A percentile compares a stretch with the other conserved stretches of the same genome.
These are phyloP conservation scores for Lentinula aciculospora DNA, from an alignment of 768 basidiomycete genomes.

Conservation along the genomic window DNA sequence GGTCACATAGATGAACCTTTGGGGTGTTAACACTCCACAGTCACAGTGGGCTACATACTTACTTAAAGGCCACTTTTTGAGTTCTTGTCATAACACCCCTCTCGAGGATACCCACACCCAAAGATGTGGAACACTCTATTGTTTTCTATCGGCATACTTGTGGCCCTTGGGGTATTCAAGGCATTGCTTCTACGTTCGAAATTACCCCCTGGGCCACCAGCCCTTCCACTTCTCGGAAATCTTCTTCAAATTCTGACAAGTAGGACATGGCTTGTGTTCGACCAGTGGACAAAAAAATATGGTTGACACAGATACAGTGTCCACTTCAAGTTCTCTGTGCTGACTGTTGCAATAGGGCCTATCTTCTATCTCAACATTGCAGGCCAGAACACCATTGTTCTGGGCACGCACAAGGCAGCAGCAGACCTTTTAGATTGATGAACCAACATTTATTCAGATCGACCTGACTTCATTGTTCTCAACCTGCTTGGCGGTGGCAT, in stretches of 20 bases:
- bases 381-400: not conserved
- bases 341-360: not conserved
- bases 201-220: slow-evolving; percentile 31
- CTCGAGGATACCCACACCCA: too few relatives aligned
- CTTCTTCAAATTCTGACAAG: slow-evolving; percentile 22
- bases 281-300: slow-evolving; percentile 25
- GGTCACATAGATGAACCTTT: too few relatives aligned
- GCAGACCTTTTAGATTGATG: slow-evolving; percentile 1
- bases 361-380: slow-evolving; percentile 2
- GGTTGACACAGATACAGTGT: slow-evolving; percentile 17
- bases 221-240: slow-evolving; percentile 32
- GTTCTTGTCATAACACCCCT: too few relatives aligned
- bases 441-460: not conserved
- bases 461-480: not conserved
- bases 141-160: not conserved
- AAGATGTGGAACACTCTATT: not conserved
- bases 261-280: slow-evolving; percentile 22
- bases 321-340: not conserved
- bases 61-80: too few relatives aligned
- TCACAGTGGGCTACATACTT: too few relatives aligned
- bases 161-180: not conserved
- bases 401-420: slow-evolving; percentile 1
- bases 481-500: not conserved
- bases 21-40: too few relatives aligned
- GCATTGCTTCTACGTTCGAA: not conserved